These are phyloP conservation scores for Wickerhamiella sorbophila DNA, from an alignment of 805 yeast species.

Conservation along the genomic window DNA sequence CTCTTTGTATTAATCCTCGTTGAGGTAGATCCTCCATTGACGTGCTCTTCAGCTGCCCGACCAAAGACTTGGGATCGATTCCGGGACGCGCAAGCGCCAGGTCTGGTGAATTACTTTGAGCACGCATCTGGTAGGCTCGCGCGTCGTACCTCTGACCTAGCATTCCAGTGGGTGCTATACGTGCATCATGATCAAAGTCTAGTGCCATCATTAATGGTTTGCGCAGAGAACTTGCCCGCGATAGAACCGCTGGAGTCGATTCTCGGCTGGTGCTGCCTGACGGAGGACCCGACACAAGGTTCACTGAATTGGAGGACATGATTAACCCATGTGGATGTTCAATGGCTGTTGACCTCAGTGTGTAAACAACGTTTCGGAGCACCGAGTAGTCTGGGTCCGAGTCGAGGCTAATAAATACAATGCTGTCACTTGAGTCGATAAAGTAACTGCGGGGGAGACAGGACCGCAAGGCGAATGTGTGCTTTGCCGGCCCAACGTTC, in stretches of 20 bases:
- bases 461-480: conserved; percentile 16
- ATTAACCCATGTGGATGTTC: neutral
- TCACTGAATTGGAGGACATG: neutral
- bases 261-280: neutral
- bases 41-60: neutral
- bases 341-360: conserved; percentile 16
- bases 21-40: neutral
- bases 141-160: neutral
- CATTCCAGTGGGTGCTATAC: neutral
- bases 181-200: neutral
- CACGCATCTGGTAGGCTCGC: neutral
- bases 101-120: neutral
- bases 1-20: neutral
- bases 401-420: conserved; percentile 16
- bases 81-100: neutral
- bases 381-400: conserved; percentile 17
- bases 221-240: neutral
- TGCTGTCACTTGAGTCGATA: conserved; percentile 12
- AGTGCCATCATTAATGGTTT: neutral
- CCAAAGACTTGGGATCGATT: neutral
- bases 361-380: conserved; percentile 20
- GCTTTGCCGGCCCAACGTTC: conserved; percentile 14
- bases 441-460: conserved; percentile 14
- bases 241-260: neutral
- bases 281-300: neutral